Evolutionary conservation across 176 grass and related monocot genomes (phyloP).

Genomic region (Oryza meridionalis): DNA sequence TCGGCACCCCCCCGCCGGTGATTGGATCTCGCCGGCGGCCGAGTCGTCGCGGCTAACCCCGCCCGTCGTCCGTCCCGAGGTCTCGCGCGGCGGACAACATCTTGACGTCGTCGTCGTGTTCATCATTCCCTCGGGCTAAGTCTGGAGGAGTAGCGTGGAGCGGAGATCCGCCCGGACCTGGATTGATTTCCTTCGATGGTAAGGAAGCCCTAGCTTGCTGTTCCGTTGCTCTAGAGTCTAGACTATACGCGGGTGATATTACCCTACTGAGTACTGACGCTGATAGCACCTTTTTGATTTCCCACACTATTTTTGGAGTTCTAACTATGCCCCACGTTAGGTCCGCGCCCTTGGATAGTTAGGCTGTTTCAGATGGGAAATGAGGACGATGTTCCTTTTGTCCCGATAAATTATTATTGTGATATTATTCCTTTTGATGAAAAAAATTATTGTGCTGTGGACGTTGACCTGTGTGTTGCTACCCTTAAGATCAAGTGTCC

Average conservation of each 20-base stretch:
- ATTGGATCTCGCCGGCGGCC: slow-evolving; percentile 25
- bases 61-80: not conserved
- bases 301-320: not conserved
- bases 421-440: not conserved
- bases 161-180: slow-evolving; percentile 47
- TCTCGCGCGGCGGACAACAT: not conserved
- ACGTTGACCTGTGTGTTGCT: slow-evolving; percentile 31
- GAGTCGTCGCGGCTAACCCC: slow-evolving; percentile 3
- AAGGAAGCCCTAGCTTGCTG: slow-evolving; percentile 40
- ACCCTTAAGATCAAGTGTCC: not conserved
- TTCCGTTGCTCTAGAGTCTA: not conserved
- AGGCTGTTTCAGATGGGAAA: not conserved
- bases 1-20: not conserved
- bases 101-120: not conserved
- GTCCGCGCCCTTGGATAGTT: slow-evolving; percentile 12
- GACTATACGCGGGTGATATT: not conserved
- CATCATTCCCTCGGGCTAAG: not conserved
- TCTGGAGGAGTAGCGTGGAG: slow-evolving; percentile 37
- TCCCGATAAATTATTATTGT: not conserved
- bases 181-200: slow-evolving; percentile 46
- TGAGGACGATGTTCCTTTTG: not conserved
- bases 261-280: slow-evolving; percentile 14
- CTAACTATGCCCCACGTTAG: not conserved
- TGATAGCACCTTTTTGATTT: not conserved
- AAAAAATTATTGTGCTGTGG: not conserved